These are phyloP conservation scores for Ophiobolus disseminans DNA, from an alignment of 2,329 filamentous ascomycete genomes.

Conservation along the genomic window DNA sequence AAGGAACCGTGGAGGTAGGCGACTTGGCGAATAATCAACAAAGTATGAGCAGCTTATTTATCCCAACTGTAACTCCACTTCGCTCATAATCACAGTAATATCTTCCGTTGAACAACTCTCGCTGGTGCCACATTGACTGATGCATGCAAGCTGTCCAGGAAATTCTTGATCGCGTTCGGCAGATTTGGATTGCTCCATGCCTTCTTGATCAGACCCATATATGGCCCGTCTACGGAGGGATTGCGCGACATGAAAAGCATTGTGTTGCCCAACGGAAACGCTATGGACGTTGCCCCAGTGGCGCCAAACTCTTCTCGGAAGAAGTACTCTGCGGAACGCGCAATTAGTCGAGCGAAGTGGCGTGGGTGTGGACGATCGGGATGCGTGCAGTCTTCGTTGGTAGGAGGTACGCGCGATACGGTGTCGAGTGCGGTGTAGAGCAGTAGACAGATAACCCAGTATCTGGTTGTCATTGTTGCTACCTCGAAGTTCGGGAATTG, in stretches of 20 bases:
- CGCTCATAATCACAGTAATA: too few species aligned
- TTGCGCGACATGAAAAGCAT: conserved; percentile 27
- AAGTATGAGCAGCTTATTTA: too few species aligned
- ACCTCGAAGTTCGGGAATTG: conserved; percentile 22
- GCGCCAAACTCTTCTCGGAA: conserved; percentile 29
- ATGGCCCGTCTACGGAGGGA: conserved; percentile 18
- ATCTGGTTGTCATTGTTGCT: conserved; percentile 29
- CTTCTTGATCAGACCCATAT: conserved; percentile 16
- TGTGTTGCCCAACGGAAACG: conserved; percentile 31
- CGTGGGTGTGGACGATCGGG: conserved; percentile 27
- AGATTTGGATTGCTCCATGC: conserved; percentile 24
- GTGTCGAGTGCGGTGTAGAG: conserved; percentile 30
- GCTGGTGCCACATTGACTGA: too few species aligned
- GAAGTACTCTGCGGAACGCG: conserved; percentile 30
- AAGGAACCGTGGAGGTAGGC: too few species aligned
- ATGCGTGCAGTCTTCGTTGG: conserved; percentile 13
- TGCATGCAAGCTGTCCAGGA: conserved; percentile 33
- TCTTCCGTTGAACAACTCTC: too few species aligned
- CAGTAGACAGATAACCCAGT: conserved; percentile 33
- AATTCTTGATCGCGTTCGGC: conserved; percentile 27
- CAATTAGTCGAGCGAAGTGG: conserved; percentile 32
- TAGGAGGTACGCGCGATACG: conserved; percentile 11
- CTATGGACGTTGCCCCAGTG: conserved; percentile 23
- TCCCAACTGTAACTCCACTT: too few species aligned
- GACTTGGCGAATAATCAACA: too few species aligned